phyloP scores from a whole-genome alignment of 1,139 yeast species.

The Torulaspora globosa region DNA sequence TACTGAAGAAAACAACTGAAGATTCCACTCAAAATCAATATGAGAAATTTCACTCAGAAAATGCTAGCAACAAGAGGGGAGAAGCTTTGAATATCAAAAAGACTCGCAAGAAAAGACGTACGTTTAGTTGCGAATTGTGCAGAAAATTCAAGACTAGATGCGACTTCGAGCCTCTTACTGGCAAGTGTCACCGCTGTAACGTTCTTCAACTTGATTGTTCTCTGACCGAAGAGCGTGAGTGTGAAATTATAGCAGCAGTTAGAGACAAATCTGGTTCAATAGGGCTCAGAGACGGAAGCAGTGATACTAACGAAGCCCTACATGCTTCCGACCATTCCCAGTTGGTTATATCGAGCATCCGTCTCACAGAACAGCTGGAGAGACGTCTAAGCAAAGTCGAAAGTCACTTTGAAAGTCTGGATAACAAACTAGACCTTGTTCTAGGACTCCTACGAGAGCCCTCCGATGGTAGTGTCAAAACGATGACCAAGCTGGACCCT shows the following conservation, averaged over 20 bases:
- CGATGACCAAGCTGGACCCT: not conserved
- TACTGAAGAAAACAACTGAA: not conserved
- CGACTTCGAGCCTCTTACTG: constrained; percentile 42
- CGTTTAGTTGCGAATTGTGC: constrained; percentile 49
- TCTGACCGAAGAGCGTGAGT: constrained; percentile 38
- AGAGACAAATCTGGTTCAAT: constrained; percentile 5
- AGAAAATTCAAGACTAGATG: constrained; percentile 53
- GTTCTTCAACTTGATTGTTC: constrained; percentile 47
- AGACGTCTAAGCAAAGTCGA: constrained; percentile 25
- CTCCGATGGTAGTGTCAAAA: not conserved
- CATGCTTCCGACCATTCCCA: not conserved
- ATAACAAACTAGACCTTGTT: constrained; percentile 34
- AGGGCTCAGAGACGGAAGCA: not conserved
- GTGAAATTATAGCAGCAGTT: constrained; percentile 23
- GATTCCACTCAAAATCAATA: not conserved
- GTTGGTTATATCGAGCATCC: constrained; percentile 6
- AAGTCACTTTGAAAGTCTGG: constrained; percentile 19
- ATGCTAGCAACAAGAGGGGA: not conserved
- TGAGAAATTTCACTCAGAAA: not conserved
- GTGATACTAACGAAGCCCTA: not conserved
- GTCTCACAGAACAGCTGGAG: constrained; percentile 11
- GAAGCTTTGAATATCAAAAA: constrained; percentile 12
- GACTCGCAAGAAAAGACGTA: constrained; percentile 42
- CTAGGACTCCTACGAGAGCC: constrained; percentile 31
- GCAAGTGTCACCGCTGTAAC: constrained; percentile 48